Evolutionary conservation across 805 yeast genomes (phyloP).

Genomic region (Candida boidinii): DNA sequence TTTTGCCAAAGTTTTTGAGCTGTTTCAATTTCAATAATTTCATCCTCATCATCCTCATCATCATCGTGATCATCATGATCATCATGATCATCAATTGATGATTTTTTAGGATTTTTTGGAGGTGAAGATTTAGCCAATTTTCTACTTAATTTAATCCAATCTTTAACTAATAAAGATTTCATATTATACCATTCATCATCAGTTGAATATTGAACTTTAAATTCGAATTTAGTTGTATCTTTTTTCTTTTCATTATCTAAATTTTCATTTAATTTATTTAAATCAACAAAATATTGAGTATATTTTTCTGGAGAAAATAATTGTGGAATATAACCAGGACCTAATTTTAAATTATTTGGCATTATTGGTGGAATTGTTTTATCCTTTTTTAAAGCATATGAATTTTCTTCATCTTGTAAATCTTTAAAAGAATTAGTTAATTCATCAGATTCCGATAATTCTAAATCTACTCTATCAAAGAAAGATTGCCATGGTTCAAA

Average conservation of each 20-base stretch:
- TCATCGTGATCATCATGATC: too few relatives aligned
- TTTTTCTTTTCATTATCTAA: constrained; percentile 22
- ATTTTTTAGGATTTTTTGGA: constrained; percentile 7
- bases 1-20: constrained; percentile 45
- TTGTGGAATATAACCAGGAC: constrained; percentile 73
- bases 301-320: constrained; percentile 64
- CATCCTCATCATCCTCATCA: constrained; percentile 2
- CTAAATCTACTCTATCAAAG: constrained; percentile 37
- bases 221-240: constrained; percentile 38
- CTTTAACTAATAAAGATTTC: constrained; percentile 47
- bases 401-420: constrained; percentile 5
- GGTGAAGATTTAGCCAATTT: constrained; percentile 36
- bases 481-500: constrained; percentile 52
- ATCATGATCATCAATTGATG: too few relatives aligned
- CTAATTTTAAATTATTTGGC: constrained; percentile 47
- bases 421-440: constrained; percentile 5
- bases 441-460: constrained; percentile 23
- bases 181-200: constrained; percentile 49
- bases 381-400: constrained; percentile 30
- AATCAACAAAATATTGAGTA: constrained; percentile 67
- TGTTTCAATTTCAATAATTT: constrained; percentile 1
- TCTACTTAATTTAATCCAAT: constrained; percentile 54
- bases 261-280: constrained; percentile 26
- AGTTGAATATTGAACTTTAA: constrained; percentile 62
- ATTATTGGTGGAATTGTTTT: constrained; percentile 52